Conservation (phyloP, 2,329 filamentous ascomycete genomes). For the Aureobasidium sp. region DNA sequence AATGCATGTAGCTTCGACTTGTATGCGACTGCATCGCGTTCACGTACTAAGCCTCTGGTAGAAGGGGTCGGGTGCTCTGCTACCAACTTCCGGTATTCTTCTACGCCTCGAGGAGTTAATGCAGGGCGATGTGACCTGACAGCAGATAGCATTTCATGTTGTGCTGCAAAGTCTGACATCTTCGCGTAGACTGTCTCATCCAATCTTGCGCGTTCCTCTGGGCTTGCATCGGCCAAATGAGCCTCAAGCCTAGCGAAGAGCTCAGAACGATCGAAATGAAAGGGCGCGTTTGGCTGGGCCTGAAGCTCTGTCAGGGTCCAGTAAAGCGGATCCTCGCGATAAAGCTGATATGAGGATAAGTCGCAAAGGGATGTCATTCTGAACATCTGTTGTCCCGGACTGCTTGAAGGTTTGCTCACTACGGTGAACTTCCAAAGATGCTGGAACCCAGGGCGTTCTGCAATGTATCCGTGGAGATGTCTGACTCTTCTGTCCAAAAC, state of each 20-base stretch:
- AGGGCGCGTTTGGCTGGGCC: background rate
- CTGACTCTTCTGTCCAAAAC: background rate
- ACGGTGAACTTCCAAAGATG: background rate
- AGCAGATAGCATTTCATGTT: conserved; percentile 5
- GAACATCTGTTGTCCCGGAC: background rate
- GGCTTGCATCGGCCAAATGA: background rate
- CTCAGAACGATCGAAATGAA: background rate
- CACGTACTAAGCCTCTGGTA: background rate
- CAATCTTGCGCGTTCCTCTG: background rate
- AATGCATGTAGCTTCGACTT: background rate
- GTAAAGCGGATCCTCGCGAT: background rate
- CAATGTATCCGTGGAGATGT: background rate
- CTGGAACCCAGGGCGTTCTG: background rate
- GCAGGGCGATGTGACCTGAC: background rate
- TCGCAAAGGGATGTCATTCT: background rate
- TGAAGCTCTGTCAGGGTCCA: background rate
- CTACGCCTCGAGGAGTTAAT: background rate
- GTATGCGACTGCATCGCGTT: background rate
- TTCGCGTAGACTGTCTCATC: background rate
- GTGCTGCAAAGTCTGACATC: background rate
- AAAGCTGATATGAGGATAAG: background rate
- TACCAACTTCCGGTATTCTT: background rate
- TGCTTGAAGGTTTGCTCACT: background rate
- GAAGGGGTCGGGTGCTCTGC: background rate
- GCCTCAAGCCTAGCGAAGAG: background rate